Evolutionary conservation across 1,284 basidiomycete species (phyloP), one percentile per base, ranked within the genome.

Genomic region (Coniophora puteana): DNA sequence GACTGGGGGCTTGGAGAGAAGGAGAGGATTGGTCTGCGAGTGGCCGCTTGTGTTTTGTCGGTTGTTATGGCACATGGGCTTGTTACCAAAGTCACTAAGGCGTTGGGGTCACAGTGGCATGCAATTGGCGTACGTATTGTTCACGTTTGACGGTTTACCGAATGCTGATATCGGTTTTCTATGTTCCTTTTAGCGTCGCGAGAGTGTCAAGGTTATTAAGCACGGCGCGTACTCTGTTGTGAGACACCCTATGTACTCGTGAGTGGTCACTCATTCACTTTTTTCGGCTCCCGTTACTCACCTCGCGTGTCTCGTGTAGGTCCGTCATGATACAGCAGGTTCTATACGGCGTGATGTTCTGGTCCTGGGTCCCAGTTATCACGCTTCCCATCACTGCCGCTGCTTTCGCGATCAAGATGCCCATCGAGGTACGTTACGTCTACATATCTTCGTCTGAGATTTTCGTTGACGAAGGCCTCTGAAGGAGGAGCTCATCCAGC

Each of bases 281-380:
- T 16, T 13, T 8, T 16, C 13, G 10, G 22, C 12, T 25, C 8
- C 14, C 18, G 18, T 17, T 35, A 11, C 11, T 1, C 18, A 10
- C n/a, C 21, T 40, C 21, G 8, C 10, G 12, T 20, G 20, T 18
- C 17, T n/a, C 10, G n/a, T n/a, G n/a, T 43, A 66, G 62, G 30
- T 33, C 43, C 20, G 45, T 62, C 42, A 44, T 67, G 7, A 40
- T 62, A 3, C 55, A 62, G 33, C 50, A 57, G 40, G 24, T 43
- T n/a, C 26, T 54, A 20, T 54, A 56, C 38, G n/a, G 57, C 2
- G 21, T 57, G 1, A 63, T 65, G 61, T 57, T 51, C 33, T 67
- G 65, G 63, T 66, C 61, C 14, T 65, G 63, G 42, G 45, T 51
- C n/a, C 65, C 63, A 14, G 45, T 66, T 31, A 49, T 53, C 3